Evolutionary conservation across 257 asterid species (phyloP).

Genomic region (Solanum ossicruentum): DNA sequence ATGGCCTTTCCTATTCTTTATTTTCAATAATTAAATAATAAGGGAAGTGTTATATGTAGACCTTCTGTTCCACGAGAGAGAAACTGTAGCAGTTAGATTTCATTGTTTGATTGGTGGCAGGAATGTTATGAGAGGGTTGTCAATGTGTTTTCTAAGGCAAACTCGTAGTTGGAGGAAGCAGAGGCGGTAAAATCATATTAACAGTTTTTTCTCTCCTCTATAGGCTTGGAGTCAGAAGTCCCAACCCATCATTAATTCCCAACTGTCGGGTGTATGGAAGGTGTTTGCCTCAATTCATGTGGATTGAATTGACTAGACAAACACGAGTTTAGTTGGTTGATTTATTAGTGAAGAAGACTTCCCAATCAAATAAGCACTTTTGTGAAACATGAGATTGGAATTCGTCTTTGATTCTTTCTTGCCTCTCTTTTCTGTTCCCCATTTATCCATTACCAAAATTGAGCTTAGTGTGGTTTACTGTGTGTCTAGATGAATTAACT

Average conservation of each 20-base stretch:
- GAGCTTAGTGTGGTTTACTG: not conserved
- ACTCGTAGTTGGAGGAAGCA: not conserved
- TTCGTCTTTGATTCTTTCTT: not conserved
- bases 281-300: not conserved
- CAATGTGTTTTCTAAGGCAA: not conserved
- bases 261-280: not conserved
- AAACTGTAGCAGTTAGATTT: not conserved
- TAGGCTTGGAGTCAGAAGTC: not conserved
- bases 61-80: not conserved
- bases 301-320: not conserved
- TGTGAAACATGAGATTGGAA: not conserved
- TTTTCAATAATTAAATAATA: not conserved
- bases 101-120: not conserved
- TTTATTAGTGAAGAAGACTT: not conserved
- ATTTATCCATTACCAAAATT: not conserved
- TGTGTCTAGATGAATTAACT: not conserved
- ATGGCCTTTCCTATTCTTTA: not conserved
- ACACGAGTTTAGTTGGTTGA: not conserved
- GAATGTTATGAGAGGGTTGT: not conserved
- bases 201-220: not conserved
- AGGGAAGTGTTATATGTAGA: not conserved
- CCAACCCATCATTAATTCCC: not conserved
- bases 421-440: not conserved
- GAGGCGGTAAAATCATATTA: not conserved
- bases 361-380: not conserved